A percentile compares a stretch with the other conserved stretches of the same genome.
phyloP scores from a whole-genome alignment of 2,329 filamentous ascomycete genomes.

The Botrytis deweyae region DNA sequence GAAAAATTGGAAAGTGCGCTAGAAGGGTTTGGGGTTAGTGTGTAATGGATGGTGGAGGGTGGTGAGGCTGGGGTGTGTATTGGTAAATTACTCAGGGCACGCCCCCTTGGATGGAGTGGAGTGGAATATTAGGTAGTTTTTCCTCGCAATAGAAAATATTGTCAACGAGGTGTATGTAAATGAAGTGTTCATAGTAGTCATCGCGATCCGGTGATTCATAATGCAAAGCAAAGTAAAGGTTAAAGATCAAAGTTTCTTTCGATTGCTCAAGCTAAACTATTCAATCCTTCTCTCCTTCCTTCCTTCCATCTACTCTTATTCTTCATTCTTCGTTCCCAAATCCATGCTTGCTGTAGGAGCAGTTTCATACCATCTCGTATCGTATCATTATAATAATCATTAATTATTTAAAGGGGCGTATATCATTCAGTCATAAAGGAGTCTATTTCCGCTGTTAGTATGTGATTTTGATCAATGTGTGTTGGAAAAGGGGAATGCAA shows the following conservation, averaged over 20 bases:
- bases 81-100: neutral
- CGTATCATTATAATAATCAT: conserved; percentile 15
- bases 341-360: conserved; percentile 6
- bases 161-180: no score
- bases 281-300: neutral
- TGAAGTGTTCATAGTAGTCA: neutral
- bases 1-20: neutral
- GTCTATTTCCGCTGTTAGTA: neutral
- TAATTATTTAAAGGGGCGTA: conserved; percentile 15
- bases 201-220: neutral
- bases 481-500: neutral
- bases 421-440: conserved; percentile 24
- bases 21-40: neutral
- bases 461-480: no score
- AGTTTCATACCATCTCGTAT: neutral
- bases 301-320: neutral
- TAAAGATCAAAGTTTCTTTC: neutral
- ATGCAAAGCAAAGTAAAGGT: neutral
- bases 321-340: neutral
- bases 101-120: neutral
- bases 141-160: no score
- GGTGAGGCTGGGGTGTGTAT: neutral
- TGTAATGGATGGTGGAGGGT: neutral
- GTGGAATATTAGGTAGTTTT: no score
- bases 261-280: neutral